Conservation (phyloP, 306 rosid genomes). For the Fagus crenata region DNA sequence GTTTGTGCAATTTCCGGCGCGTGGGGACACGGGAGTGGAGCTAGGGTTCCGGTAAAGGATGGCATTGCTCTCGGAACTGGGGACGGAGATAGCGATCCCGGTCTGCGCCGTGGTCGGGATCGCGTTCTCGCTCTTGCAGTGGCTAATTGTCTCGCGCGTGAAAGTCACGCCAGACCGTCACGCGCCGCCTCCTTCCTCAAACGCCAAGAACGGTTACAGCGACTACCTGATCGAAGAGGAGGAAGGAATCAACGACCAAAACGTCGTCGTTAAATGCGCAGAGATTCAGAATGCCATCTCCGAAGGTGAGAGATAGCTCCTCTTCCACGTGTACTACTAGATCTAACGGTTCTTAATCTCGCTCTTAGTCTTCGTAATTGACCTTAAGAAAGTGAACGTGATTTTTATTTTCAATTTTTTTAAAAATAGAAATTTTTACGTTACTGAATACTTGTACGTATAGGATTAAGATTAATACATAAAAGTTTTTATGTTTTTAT, state of each 20-base stretch:
- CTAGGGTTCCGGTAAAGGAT: constrained; percentile 51
- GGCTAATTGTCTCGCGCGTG: constrained; percentile 67
- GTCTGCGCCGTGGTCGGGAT: constrained; percentile 64
- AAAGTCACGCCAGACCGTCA: constrained; percentile 54
- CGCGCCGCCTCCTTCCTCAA: constrained; percentile 37
- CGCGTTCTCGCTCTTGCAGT: constrained; percentile 63
- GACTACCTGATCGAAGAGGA: constrained; percentile 71
- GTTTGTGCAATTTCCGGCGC: constrained; percentile 10
- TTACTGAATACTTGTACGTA: no score
- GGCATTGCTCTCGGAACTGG: constrained; percentile 54
- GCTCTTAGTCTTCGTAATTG: no score
- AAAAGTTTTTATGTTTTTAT: no score
- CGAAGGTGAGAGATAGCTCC: constrained; percentile 47
- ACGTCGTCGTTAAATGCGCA: constrained; percentile 67
- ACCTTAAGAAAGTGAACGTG: no score
- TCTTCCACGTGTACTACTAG: neutral
- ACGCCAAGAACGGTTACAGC: constrained; percentile 54
- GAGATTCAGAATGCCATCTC: constrained; percentile 76
- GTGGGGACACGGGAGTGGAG: constrained; percentile 16
- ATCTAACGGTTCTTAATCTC: neutral
- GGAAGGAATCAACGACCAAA: constrained; percentile 69
- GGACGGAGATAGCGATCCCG: constrained; percentile 63
- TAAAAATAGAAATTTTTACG: no score
- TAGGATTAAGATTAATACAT: no score
- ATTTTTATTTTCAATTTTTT: no score